Conservation (phyloP, 1,284 basidiomycete genomes). For the Agroathelia rolfsii region DNA sequence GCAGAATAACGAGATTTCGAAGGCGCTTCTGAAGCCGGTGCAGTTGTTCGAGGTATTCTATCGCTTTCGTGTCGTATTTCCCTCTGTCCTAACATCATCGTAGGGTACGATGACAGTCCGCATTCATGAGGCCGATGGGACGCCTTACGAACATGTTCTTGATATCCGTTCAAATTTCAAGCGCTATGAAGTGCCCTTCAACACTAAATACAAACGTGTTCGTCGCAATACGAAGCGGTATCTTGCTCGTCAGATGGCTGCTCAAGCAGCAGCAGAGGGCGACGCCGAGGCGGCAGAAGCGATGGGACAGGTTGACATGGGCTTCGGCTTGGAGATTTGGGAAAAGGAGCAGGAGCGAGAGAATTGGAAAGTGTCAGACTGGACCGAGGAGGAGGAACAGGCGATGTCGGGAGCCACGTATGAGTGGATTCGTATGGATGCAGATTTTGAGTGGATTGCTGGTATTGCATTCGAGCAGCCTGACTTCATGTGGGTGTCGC, state of each 20-base stretch:
- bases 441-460: constrained; percentile 98
- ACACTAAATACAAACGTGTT: constrained; percentile 99
- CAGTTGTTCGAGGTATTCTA: constrained; percentile 69
- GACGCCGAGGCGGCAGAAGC: constrained; percentile 87
- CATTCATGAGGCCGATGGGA: constrained; percentile 98
- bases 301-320: constrained; percentile 90
- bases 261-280: constrained; percentile 86
- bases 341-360: constrained; percentile 89
- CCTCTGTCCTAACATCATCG: constrained; percentile 9
- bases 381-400: constrained; percentile 95
- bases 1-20: constrained; percentile 59
- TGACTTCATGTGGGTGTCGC: constrained; percentile 98
- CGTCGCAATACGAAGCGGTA: constrained; percentile 92
- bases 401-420: constrained; percentile 92
- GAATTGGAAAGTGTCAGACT: constrained; percentile 94
- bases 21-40: constrained; percentile 71
- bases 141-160: constrained; percentile 96
- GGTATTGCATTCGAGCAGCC: constrained; percentile 89
- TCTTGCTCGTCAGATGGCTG: constrained; percentile 86
- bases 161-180: constrained; percentile 85
- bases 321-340: constrained; percentile 94
- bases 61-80: constrained; percentile 8
- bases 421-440: constrained; percentile 99
- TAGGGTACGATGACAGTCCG: constrained; percentile 97
- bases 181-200: constrained; percentile 95